Conservation (phyloP, 192 early-diverging fungal species). For the Diversispora eburnea region DNA sequence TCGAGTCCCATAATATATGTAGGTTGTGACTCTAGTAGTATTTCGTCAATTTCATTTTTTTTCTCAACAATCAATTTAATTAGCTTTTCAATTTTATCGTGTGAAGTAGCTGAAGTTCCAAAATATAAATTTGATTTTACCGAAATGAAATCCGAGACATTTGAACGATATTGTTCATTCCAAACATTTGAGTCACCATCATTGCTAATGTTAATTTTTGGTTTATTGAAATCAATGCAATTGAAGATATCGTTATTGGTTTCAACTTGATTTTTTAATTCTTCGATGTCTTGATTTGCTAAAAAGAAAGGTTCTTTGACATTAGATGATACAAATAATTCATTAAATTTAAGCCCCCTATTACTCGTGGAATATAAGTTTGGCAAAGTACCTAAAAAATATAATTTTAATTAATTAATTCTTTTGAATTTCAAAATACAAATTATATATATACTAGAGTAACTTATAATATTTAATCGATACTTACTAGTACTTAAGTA, state of each 20-base stretch:
- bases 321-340: no score
- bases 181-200: background rate
- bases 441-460: no score
- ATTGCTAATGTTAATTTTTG: background rate
- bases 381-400: no score
- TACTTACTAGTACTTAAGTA: no score
- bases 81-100: background rate
- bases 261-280: background rate
- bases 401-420: no score
- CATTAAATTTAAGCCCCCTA: no score
- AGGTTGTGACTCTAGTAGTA: background rate
- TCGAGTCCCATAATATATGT: no score
- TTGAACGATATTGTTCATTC: background rate
- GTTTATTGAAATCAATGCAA: background rate
- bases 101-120: background rate
- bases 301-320: no score
- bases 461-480: no score
- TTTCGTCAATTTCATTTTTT: background rate
- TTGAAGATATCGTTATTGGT: background rate
- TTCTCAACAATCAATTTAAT: background rate
- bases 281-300: no score
- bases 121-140: background rate
- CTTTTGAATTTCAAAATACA: no score
- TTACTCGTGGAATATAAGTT: no score
- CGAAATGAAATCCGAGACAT: background rate